Evolutionary conservation across 2,329 filamentous ascomycete species (phyloP).

Genomic region (Phialophora verrucosa): DNA sequence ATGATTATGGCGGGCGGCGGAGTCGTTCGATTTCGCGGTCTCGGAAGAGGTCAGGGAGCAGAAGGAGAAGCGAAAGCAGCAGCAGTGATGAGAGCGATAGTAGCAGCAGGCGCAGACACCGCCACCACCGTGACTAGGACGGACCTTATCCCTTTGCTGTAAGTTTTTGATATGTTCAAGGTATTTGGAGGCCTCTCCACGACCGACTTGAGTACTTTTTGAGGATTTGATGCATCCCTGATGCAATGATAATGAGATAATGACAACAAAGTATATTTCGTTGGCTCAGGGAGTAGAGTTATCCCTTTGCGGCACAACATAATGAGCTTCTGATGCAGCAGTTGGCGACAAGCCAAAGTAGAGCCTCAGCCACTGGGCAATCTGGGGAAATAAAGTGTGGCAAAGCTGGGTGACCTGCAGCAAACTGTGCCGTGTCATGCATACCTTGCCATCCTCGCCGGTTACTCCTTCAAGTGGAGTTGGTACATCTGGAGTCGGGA

Average conservation of each 20-base stretch:
- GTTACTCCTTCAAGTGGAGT: slow-evolving; percentile 5
- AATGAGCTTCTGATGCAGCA: background rate
- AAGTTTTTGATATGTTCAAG: background rate
- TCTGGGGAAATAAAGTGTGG: slow-evolving; percentile 29
- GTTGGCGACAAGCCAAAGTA: background rate
- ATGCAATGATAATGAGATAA: background rate
- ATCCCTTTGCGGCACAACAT: background rate
- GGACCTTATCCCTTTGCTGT: background rate
- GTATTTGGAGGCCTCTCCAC: slow-evolving; percentile 1
- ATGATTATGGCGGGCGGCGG: slow-evolving; percentile 20
- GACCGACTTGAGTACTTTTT: background rate
- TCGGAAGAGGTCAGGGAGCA: slow-evolving; percentile 23
- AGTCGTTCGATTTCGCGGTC: slow-evolving; percentile 27
- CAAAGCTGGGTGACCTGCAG: slow-evolving; percentile 10
- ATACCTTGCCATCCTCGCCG: background rate
- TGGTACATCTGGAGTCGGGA: slow-evolving; percentile 15
- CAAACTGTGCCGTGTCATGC: background rate
- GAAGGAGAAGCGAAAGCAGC: slow-evolving; percentile 26
- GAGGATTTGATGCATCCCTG: background rate
- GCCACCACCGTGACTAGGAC: slow-evolving; percentile 21
- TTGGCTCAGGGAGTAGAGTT: background rate
- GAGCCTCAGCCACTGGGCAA: background rate
- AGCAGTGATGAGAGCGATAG: slow-evolving; percentile 33
- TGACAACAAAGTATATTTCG: background rate
- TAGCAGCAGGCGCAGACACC: slow-evolving; percentile 32